These are phyloP conservation scores for Fusarium udum DNA, from an alignment of 2,329 filamentous ascomycete genomes.

Conservation along the genomic window DNA sequence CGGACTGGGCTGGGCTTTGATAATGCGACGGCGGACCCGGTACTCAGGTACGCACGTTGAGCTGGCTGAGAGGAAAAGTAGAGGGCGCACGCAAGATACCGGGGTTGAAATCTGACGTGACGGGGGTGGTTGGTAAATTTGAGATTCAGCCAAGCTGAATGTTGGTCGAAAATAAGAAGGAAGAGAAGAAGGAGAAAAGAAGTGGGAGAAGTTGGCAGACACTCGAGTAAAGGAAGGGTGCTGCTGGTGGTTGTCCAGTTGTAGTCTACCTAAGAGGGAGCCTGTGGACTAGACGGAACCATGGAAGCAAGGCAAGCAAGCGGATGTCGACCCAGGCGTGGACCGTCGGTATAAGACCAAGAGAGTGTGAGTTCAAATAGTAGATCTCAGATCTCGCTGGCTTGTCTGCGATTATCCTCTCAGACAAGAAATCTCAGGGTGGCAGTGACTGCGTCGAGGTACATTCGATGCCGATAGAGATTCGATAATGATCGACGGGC, in stretches of 20 bases:
- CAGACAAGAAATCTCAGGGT: conserved; percentile 4
- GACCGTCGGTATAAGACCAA: not conserved
- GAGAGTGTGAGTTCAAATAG: conserved; percentile 7
- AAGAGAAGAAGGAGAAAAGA: conserved; percentile 21
- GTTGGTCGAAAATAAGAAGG: not conserved
- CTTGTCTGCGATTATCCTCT: conserved; percentile 1
- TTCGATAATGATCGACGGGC: conserved; percentile 29
- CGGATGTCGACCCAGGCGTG: conserved; percentile 12
- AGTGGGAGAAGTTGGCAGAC: conserved; percentile 27
- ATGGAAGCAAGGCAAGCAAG: conserved; percentile 23
- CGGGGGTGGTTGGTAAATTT: conserved; percentile 15
- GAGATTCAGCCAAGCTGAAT: conserved; percentile 14
- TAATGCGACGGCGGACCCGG: conserved; percentile 34
- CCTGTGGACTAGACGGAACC: conserved; percentile 14
- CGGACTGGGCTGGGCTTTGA: conserved; percentile 8
- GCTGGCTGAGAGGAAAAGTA: conserved; percentile 12
- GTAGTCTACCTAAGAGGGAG: conserved; percentile 28
- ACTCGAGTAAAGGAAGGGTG: conserved; percentile 19
- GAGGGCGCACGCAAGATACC: conserved; percentile 25
- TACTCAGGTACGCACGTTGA: conserved; percentile 24
- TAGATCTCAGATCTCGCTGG: conserved; percentile 16
- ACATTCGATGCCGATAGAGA: not conserved
- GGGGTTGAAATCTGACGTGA: conserved; percentile 32
- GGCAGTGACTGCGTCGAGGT: not conserved
- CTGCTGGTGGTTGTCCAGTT: conserved; percentile 18